Evolutionary conservation across 106 monocot genomes (phyloP), one percentile per base, ranked within the genome.

Genomic region (Amphibolis antarctica): DNA sequence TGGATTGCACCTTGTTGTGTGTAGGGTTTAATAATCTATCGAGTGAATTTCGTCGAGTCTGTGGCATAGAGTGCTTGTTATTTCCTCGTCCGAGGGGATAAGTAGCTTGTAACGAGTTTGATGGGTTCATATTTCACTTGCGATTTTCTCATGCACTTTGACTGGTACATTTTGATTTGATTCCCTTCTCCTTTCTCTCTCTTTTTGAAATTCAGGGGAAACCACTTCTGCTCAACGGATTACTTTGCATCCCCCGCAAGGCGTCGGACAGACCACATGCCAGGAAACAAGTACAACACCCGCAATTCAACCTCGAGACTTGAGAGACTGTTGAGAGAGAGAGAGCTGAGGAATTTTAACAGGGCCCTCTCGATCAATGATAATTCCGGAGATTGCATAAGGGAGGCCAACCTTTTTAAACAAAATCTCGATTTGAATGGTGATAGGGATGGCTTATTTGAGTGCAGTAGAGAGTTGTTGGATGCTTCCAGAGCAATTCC

Each of bases 291-390:
- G 67, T 76, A 67, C 69, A 65, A 53, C 59, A 50, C 42, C 74
- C 55, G 82, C 24, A 82, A 72, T 67, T 77, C 78, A 1, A 68
- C 74, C 4, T 72, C 78, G 21, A 54, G 93, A 55, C 85, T 93
- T 14, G 93, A 88, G 69, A 63, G 85, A 48, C 69, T 93, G 54
- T 75, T 93, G 52, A 51, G 82, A 10, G 93, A 85, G 17, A 75
- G 82, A 46, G 93, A 88, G 75, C 80, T 88, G 12, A 62, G 82
- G 62, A 86, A 73, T 62, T 69, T 66, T 55, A 88, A 73, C 53
- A 63, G 77, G 36, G 30, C 65, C 1, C 44, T 72, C 25, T 58
- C 57, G 27, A 49, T 59, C 24, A 46, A 63, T 62, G 63, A 57
- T 12, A 60, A 63, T 3, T 27, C 28, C 26, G 59, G 68, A 43